These are phyloP conservation scores for Cornus suecica DNA, from an alignment of 148 eudicot species.

Conservation along the genomic window DNA sequence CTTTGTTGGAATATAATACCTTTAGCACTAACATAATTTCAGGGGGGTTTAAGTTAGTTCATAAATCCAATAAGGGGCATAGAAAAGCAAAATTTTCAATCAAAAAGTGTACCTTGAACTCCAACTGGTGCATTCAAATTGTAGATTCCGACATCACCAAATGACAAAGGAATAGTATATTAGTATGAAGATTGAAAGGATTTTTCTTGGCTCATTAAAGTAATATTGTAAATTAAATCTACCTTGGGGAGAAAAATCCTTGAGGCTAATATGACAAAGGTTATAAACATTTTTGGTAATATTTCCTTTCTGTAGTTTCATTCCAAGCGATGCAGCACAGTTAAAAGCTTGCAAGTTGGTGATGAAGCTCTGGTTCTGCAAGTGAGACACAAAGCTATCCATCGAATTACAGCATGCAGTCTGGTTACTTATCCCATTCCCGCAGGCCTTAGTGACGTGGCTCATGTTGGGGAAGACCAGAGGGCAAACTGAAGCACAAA, in stretches of 20 bases:
- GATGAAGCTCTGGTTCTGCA: constrained; percentile 88
- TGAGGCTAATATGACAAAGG: constrained; percentile 85
- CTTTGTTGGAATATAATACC: too few species aligned
- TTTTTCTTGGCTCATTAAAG: constrained; percentile 2
- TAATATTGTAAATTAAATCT: constrained; percentile 12
- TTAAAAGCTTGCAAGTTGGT: constrained; percentile 95
- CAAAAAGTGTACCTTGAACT: constrained; percentile 61
- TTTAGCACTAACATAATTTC: background rate
- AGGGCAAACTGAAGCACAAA: constrained; percentile 72
- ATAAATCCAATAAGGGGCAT: background rate
- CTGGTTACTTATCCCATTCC: constrained; percentile 39
- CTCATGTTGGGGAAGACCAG: constrained; percentile 63
- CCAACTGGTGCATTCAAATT: constrained; percentile 48
- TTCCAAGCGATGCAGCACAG: constrained; percentile 91
- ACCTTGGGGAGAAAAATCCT: constrained; percentile 98
- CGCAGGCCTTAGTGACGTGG: constrained; percentile 53
- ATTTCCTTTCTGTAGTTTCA: constrained; percentile 65
- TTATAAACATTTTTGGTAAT: constrained; percentile 66
- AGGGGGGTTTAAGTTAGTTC: background rate
- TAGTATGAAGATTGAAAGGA: constrained; percentile 14
- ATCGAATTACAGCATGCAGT: constrained; percentile 66
- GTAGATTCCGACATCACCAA: constrained; percentile 26
- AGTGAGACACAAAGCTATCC: constrained; percentile 65
- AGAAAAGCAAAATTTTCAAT: constrained; percentile 5
- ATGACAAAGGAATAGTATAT: constrained; percentile 13